A percentile compares a stretch with the other conserved stretches of the same genome.
Evolutionary conservation across 2,329 filamentous ascomycete species (phyloP).

Genomic region (Chrysoporthe austroafricana): DNA sequence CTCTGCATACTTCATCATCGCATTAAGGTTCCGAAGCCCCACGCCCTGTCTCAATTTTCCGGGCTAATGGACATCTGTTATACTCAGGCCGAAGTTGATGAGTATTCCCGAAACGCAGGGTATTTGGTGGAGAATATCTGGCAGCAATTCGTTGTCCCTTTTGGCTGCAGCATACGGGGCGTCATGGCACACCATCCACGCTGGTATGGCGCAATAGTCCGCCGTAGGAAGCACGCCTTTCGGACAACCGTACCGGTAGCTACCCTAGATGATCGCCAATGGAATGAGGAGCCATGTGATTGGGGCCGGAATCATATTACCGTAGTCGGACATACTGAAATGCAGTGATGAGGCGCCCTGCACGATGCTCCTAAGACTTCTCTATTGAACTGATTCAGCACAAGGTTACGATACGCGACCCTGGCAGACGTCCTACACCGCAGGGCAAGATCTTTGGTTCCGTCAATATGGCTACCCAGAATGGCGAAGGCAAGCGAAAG

Average conservation of each 20-base stretch:
- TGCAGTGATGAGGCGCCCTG: background rate
- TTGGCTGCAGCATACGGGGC: conserved; percentile 21
- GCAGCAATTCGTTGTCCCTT: background rate
- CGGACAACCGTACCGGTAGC: background rate
- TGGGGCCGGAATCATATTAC: background rate
- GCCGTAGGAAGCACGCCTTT: conserved; percentile 3
- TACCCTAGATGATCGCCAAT: background rate
- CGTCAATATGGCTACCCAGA: conserved; percentile 17
- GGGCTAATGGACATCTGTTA: background rate
- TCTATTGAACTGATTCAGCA: background rate
- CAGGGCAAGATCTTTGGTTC: background rate
- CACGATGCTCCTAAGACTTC: background rate
- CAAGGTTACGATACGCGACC: background rate
- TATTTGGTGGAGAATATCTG: background rate
- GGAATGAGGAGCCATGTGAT: background rate
- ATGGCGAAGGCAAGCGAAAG: conserved; percentile 20
- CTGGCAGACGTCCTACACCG: background rate
- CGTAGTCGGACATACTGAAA: background rate
- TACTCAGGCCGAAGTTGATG: background rate
- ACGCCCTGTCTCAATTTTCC: conserved; percentile 5
- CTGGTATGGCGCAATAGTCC: conserved; percentile 28
- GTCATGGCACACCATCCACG: conserved; percentile 23
- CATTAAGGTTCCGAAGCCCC: conserved; percentile 13
- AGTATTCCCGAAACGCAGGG: background rate
- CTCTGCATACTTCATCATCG: conserved; percentile 28